Evolutionary conservation across 306 rosid species (phyloP), one percentile per base, ranked within the genome.

Genomic region (Acacia acuminata): DNA sequence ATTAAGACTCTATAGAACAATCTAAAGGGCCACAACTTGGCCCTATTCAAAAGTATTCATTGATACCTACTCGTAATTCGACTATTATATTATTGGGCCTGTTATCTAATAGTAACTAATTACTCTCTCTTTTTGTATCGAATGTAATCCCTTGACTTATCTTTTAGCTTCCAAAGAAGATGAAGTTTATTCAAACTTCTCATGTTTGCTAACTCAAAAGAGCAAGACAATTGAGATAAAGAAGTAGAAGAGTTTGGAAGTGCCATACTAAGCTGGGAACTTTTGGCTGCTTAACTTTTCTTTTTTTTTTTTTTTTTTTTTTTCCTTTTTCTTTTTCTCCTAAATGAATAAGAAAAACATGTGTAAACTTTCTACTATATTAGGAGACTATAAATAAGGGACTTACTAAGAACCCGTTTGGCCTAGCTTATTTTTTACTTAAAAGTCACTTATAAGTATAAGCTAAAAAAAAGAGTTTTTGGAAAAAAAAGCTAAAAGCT

Each of bases 111-210:
- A 15, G 20, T 48, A 44, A 51, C 19, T 5, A 65, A 3, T 68
- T 3, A 2, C 25, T 19, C 16, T 38, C n/a, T n/a, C n/a, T n/a
- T 38, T 67, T 38, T 17, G 50, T 9, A 68, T 16, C n/a, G n/a
- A n/a, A n/a, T n/a, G n/a, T n/a, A n/a, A n/a, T n/a, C 42, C 16
- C 24, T 34, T 36, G 19, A 34, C 30, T 36, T 20, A 19, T 22
- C 30, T 63, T 67, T 68, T n/a, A 34, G 11, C 71, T 20, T 27
- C 12, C 16, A 6, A 32, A 5, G 61, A 65, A 16, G 4, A 34
- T 78, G 75, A 67, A 73, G 51, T 38, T 63, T 74, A 40, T 74
- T 73, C 75, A 53, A 56, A 43, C 68, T 20, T 20, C 40, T 13
- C 11, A 7, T 22, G 42, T 60, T 17, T 43, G 43, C 73, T 58